These are phyloP conservation scores for Lichtheimia hyalospora DNA, from an alignment of 371 early-diverging fungal genomes.

Conservation along the genomic window DNA sequence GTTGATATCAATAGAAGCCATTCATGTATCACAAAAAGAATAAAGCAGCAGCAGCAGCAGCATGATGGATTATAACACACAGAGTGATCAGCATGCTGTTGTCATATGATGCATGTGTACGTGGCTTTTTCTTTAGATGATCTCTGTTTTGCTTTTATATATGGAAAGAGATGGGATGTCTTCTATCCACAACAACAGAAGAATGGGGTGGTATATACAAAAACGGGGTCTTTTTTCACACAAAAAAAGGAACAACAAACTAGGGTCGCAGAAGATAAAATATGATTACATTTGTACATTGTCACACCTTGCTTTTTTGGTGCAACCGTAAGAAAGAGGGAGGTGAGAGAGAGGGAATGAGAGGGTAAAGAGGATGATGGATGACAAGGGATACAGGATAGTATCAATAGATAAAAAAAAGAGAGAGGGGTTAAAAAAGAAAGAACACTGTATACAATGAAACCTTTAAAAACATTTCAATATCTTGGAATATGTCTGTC, in stretches of 20 bases:
- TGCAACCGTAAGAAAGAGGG: not conserved
- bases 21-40: not conserved
- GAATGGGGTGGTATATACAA: too few species aligned
- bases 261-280: too few species aligned
- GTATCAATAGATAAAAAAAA: too few species aligned
- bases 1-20: too few species aligned
- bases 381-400: not conserved
- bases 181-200: too few species aligned
- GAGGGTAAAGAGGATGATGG: not conserved
- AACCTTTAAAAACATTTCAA: constrained; percentile 6
- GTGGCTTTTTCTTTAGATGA: too few species aligned
- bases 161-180: too few species aligned
- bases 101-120: too few species aligned
- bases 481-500: constrained; percentile 30
- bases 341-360: not conserved
- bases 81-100: too few species aligned
- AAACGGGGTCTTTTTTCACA: not conserved
- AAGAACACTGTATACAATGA: not conserved
- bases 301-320: not conserved
- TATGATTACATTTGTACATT: constrained; percentile 2
- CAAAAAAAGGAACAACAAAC: not conserved
- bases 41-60: not conserved
- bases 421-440: not conserved
- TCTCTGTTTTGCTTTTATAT: too few species aligned
- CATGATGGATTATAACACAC: too few species aligned